These are phyloP conservation scores for Knoxia roxburghii DNA, from an alignment of 257 asterid species.

Conservation along the genomic window DNA sequence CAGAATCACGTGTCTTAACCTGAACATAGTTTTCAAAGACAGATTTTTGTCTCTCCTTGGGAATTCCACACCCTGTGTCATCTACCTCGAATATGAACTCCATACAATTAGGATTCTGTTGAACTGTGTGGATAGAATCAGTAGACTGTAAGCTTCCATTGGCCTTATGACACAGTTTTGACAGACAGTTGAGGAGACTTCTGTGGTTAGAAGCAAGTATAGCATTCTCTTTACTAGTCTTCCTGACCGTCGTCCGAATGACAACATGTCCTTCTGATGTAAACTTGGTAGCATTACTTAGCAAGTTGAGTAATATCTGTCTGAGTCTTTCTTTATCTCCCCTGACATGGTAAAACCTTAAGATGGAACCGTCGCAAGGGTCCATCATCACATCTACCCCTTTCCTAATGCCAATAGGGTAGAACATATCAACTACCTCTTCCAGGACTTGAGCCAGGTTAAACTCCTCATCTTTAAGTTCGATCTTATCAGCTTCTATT, in stretches of 20 bases:
- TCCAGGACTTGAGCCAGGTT: constrained; percentile 50
- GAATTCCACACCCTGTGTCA: constrained; percentile 80
- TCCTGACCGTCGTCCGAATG: constrained; percentile 43
- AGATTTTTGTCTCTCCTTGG: constrained; percentile 49
- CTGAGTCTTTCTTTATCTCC: constrained; percentile 58
- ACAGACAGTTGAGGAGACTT: constrained; percentile 14
- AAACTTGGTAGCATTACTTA: constrained; percentile 70
- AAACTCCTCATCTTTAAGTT: constrained; percentile 61
- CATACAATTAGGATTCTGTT: constrained; percentile 25
- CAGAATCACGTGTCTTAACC: constrained; percentile 36
- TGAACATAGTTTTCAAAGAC: constrained; percentile 82
- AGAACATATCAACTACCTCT: constrained; percentile 57
- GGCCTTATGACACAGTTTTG: constrained; percentile 10
- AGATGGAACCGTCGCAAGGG: constrained; percentile 44
- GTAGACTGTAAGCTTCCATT: constrained; percentile 9
- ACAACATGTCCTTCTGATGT: constrained; percentile 53
- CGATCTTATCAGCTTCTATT: constrained; percentile 70
- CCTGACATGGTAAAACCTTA: constrained; percentile 25
- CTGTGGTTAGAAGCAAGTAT: constrained; percentile 20
- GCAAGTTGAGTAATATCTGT: constrained; percentile 53
- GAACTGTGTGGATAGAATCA: constrained; percentile 13
- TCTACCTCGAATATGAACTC: constrained; percentile 64
- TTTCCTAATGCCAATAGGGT: constrained; percentile 49
- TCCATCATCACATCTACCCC: constrained; percentile 69
- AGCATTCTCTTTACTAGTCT: constrained; percentile 30